These are phyloP conservation scores for Psidium guajava DNA, from an alignment of 345 rosid genomes.

Conservation along the genomic window DNA sequence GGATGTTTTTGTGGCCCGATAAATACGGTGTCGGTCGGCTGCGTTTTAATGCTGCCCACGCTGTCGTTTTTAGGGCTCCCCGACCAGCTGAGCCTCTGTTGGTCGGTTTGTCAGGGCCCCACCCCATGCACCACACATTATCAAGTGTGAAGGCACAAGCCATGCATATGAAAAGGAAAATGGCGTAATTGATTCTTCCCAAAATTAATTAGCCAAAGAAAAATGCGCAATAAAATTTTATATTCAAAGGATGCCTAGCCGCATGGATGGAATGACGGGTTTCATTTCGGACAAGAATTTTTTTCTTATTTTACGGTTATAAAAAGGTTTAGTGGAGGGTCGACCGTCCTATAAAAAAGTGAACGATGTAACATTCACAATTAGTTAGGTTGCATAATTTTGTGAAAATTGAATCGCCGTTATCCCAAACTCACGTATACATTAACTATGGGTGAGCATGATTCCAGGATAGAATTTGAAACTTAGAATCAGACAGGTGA, in stretches of 20 bases:
- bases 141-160: not conserved
- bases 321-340: not conserved
- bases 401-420: not conserved
- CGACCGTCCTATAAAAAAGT: not conserved
- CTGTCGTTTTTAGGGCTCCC: not conserved
- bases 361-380: not conserved
- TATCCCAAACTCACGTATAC: not conserved
- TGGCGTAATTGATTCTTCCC: not conserved
- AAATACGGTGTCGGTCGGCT: not conserved
- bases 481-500: too few relatives aligned
- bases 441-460: too few relatives aligned
- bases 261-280: not conserved
- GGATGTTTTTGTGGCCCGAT: not conserved
- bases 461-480: too few relatives aligned
- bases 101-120: not conserved
- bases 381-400: not conserved
- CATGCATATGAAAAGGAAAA: not conserved
- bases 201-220: not conserved
- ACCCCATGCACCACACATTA: not conserved
- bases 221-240: not conserved
- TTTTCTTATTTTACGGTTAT: not conserved
- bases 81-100: not conserved
- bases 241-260: not conserved
- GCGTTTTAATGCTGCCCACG: not conserved
- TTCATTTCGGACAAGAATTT: not conserved